These are phyloP conservation scores for Microsporum ferrugineum DNA, from an alignment of 2,329 filamentous ascomycete genomes.

Conservation along the genomic window DNA sequence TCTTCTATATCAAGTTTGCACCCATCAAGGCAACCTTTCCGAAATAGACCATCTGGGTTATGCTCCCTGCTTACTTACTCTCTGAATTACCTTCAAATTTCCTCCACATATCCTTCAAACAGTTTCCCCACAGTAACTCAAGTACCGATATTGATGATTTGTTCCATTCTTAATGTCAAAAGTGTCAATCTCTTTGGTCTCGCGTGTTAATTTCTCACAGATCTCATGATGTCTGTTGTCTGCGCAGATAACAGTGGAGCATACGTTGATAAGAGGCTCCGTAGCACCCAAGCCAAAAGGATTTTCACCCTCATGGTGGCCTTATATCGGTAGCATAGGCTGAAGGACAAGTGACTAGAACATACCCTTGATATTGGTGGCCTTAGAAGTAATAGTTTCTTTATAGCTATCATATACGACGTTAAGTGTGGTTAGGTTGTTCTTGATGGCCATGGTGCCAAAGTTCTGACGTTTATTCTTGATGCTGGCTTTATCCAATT, in stretches of 20 bases:
- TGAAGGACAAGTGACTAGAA: conserved; percentile 26
- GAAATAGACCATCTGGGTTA: conserved; percentile 9
- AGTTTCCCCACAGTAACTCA: conserved; percentile 23
- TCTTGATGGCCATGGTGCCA: conserved; percentile 27
- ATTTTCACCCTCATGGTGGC: conserved; percentile 18
- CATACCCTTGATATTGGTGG: conserved; percentile 18
- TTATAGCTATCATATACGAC: conserved; percentile 21
- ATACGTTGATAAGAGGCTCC: conserved; percentile 23
- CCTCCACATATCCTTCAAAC: conserved; percentile 22
- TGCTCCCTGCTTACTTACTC: conserved; percentile 6
- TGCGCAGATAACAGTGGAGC: conserved; percentile 26
- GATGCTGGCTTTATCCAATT: conserved; percentile 23
- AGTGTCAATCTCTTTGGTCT: conserved; percentile 24
- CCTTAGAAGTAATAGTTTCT: conserved; percentile 20
- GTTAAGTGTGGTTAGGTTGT: conserved; percentile 21
- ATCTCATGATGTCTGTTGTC: conserved; percentile 20
- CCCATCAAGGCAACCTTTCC: neutral
- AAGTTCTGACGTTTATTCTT: conserved; percentile 23
- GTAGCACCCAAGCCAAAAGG: conserved; percentile 19
- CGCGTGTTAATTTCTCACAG: conserved; percentile 18
- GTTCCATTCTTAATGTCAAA: conserved; percentile 18
- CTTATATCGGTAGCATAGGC: conserved; percentile 20
- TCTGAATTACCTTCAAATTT: conserved; percentile 18
- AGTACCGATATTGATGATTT: conserved; percentile 18
- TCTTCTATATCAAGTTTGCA: conserved; percentile 1